Base-by-base conservation (phyloP, 768 basidiomycete genomes). In the Phaffia australis region DNA sequence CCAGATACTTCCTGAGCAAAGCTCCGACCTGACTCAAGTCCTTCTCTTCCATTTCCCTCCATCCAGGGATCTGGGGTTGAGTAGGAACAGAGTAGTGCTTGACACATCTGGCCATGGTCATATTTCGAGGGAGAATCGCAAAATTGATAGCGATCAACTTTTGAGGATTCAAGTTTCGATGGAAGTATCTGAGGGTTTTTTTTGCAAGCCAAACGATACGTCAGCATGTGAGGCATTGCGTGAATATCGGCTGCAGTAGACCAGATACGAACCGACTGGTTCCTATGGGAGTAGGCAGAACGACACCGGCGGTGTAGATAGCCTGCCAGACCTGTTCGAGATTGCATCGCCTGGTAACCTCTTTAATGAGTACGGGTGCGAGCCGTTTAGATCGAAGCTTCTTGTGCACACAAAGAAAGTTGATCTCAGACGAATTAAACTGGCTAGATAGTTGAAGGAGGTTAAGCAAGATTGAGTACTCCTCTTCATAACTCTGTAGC, bases 371-470 rank as follows among this genome's bases (percentile, higher is more conserved):
- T 16, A 98, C 89, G 0, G 95, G 95, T 0, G 95, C 86, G 27
- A 98, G 80, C 50, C 95, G 87, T 75, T 97, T 97, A 0, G 90
- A 88, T 21, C 95, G 87, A 47, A 98, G 79, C 77, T 95, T 97
- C 80, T 99, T 99, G 82, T 95, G 93, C 1, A 97, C 85, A 72
- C 91, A 94, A 59, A 99, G 86, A 77, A 89, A 98, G 76, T 98
- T 99, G 79, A 99, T 93, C 77, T 98, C 95, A 75, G 85, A 85
- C 51, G 85, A 83, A 32, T 77, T 78, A 73, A 98, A 81, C 6
- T 80, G 77, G 56, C 88, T 92, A 59, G 55, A 6, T 2, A 25
- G 18, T 55, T 23, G 60, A 51, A 32, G 42, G 6, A 56, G 18
- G 60, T 46, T 23, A 50, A 65, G 52, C 42, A 19, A 63, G 51